Conservation (phyloP, 208 protist genomes). For the Ichthyophonus hoferi region DNA sequence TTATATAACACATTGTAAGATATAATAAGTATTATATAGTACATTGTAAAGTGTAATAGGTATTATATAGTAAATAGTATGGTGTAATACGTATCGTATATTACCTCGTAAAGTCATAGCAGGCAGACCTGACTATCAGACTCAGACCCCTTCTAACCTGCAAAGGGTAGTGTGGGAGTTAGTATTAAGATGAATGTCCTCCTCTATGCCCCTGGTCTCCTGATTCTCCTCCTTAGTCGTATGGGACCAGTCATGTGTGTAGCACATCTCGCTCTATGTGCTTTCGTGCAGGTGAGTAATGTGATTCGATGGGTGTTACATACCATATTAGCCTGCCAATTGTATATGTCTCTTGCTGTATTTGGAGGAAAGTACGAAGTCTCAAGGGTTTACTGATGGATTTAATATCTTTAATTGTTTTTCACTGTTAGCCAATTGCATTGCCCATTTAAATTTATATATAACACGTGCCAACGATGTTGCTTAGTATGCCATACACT, state of each 20-base stretch:
- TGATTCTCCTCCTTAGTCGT: conserved; percentile 14
- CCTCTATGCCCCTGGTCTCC: conserved; percentile 54
- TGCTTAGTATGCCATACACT: too few species aligned
- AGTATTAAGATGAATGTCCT: conserved; percentile 66
- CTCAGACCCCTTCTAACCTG: neutral
- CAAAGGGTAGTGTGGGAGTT: conserved; percentile 42
- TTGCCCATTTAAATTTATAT: too few species aligned
- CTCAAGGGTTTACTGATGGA: neutral
- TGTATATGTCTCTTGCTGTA: neutral
- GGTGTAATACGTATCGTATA: too few species aligned
- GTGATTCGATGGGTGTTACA: neutral
- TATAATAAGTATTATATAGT: too few species aligned
- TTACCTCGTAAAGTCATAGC: too few species aligned
- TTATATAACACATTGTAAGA: too few species aligned
- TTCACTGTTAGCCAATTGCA: neutral
- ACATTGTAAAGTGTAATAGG: too few species aligned
- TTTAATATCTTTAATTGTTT: neutral
- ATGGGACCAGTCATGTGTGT: neutral
- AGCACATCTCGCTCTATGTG: neutral
- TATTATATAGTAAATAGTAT: too few species aligned
- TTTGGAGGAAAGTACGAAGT: neutral
- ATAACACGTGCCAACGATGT: too few species aligned
- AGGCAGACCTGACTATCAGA: neutral
- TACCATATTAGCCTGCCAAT: neutral
- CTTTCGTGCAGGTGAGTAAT: neutral